Percentiles rank a stretch among this genome's conserved stretches.
These are phyloP conservation scores for Neurospora intermedia DNA, from an alignment of 495 filamentous ascomycete species.

Conservation along the genomic window DNA sequence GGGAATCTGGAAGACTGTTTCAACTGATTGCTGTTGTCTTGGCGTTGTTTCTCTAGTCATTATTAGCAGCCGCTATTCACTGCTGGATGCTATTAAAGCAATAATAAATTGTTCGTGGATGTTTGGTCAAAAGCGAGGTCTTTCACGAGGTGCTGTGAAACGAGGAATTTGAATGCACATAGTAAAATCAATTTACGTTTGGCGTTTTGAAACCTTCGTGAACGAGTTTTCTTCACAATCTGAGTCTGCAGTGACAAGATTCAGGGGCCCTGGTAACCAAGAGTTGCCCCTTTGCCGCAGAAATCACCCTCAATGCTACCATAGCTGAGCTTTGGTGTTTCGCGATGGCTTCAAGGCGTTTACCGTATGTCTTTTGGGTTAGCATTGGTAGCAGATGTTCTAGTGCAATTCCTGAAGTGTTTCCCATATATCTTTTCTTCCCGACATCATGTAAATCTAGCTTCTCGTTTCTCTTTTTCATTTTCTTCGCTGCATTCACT, in stretches of 20 bases:
- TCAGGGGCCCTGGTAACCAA: background rate
- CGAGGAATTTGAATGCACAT: background rate
- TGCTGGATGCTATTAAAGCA: background rate
- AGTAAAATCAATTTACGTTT: background rate
- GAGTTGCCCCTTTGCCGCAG: background rate
- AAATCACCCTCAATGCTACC: background rate
- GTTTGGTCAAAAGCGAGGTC: background rate
- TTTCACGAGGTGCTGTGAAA: background rate
- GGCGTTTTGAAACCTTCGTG: background rate
- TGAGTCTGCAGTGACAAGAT: background rate
- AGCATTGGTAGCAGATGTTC: background rate
- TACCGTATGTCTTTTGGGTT: background rate
- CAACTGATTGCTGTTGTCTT: background rate
- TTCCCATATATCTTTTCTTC: background rate
- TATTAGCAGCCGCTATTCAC: background rate
- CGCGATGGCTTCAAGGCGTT: background rate
- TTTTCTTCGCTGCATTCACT: background rate
- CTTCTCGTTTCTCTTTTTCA: background rate
- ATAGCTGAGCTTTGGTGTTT: background rate
- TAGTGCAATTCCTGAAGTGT: background rate
- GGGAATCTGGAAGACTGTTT: background rate
- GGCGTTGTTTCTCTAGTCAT: background rate
- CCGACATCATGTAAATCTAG: background rate
- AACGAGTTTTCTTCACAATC: background rate
- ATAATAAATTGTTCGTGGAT: background rate